Evolutionary conservation across 148 eudicot species (phyloP).

Genomic region (Rhododendron ovatum): DNA sequence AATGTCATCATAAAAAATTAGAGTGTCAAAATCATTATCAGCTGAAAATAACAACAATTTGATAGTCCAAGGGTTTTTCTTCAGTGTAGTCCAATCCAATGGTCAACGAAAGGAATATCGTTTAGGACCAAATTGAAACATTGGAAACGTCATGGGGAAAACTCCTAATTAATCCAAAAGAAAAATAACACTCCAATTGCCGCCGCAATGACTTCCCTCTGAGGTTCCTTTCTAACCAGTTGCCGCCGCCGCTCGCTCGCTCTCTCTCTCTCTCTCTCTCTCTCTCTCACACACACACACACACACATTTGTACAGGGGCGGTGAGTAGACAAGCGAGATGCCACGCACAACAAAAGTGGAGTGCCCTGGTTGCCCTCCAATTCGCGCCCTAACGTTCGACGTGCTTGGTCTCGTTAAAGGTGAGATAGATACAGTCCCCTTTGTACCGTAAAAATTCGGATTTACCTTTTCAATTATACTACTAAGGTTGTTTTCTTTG

Average conservation of each 20-base stretch:
- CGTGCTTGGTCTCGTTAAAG: slow-evolving; percentile 76
- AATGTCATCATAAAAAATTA: no score
- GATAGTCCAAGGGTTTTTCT: no score
- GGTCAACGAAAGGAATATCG: no score
- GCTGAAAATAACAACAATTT: no score
- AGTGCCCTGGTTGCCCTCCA: slow-evolving; percentile 84
- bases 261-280: not conserved
- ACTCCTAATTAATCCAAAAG: not conserved
- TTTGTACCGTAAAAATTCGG: not conserved
- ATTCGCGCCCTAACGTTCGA: slow-evolving; percentile 80
- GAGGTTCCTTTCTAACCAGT: not conserved
- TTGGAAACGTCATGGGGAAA: not conserved
- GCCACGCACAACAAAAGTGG: slow-evolving; percentile 85
- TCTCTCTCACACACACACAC: not conserved
- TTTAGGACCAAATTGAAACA: no score
- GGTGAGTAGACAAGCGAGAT: slow-evolving; percentile 22
- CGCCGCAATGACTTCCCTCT: not conserved
- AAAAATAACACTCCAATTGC: not conserved
- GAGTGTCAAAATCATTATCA: no score
- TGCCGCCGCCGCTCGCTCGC: not conserved
- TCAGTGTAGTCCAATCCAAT: no score
- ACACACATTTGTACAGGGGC: not conserved
- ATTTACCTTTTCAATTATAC: not conserved
- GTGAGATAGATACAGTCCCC: slow-evolving; percentile 18
- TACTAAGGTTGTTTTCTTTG: not conserved